A percentile compares a stretch with the other conserved stretches of the same genome.
Conservation (phyloP, 2,329 filamentous ascomycete species). For the Alternaria infectoria region DNA sequence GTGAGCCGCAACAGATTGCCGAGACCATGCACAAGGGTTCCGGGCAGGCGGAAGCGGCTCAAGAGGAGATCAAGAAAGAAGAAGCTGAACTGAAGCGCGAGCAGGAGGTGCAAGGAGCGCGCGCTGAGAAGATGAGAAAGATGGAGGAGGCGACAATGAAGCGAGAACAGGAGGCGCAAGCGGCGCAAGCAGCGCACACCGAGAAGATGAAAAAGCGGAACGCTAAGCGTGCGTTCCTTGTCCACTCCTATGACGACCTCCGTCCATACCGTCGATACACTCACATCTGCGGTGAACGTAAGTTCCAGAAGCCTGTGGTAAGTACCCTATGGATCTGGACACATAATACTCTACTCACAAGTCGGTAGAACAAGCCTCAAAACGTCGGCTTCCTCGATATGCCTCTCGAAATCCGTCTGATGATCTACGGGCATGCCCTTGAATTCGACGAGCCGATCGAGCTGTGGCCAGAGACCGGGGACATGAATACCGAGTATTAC, state of each 20-base stretch:
- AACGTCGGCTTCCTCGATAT: neutral
- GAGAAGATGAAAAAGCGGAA: neutral
- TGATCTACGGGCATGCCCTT: conserved; percentile 1
- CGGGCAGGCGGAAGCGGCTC: neutral
- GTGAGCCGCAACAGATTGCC: neutral
- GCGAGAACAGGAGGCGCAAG: neutral
- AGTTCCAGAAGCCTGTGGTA: neutral
- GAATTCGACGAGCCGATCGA: neutral
- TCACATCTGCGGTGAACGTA: neutral
- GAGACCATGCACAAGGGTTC: neutral
- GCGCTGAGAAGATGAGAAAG: neutral
- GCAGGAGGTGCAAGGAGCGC: neutral
- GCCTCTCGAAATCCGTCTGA: neutral
- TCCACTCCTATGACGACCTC: neutral
- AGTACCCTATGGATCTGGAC: neutral
- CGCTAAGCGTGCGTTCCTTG: neutral
- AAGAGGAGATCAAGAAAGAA: neutral
- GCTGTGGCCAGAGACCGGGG: neutral
- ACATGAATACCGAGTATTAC: neutral
- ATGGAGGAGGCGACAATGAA: neutral
- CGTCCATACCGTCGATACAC: neutral
- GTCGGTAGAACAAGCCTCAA: neutral
- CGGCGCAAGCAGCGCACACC: neutral
- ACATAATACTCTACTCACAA: neutral
- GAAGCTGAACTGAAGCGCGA: neutral